phyloP scores from a whole-genome alignment of 495 filamentous ascomycete species.

The Schizothecium vesticola region DNA sequence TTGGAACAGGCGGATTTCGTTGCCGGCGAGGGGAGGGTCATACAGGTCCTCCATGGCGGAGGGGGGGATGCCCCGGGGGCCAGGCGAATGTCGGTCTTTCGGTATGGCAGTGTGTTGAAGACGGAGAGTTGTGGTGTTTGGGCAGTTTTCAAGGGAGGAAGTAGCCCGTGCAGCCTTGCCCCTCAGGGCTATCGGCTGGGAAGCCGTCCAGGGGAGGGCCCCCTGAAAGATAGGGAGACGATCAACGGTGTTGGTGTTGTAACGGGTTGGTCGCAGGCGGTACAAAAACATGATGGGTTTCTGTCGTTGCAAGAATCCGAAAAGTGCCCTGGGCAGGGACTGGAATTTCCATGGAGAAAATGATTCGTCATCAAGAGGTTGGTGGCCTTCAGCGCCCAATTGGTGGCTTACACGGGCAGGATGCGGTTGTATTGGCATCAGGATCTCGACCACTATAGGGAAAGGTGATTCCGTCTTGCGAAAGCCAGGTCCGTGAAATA shows the following conservation, averaged over 20 bases:
- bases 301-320: accelerated
- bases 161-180: background rate
- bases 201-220: background rate
- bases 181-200: background rate
- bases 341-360: background rate
- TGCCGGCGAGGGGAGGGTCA: background rate
- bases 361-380: background rate
- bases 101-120: background rate
- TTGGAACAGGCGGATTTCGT: slow-evolving; percentile 7
- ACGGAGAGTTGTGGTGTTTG: too few relatives aligned
- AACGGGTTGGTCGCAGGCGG: background rate
- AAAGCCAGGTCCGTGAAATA: too few relatives aligned
- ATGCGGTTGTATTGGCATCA: too few relatives aligned
- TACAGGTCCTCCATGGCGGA: too few relatives aligned
- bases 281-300: background rate
- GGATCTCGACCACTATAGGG: too few relatives aligned
- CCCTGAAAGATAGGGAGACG: background rate
- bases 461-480: too few relatives aligned
- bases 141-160: background rate
- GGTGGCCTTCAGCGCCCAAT: too few relatives aligned
- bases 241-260: background rate
- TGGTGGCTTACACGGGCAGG: background rate
- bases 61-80: background rate
- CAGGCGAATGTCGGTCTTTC: background rate
- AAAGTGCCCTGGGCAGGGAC: background rate